Evolutionary conservation across 176 grass and related monocot genomes (phyloP), one percentile per base, ranked within the genome.

Genomic region (Leersia perrieri): DNA sequence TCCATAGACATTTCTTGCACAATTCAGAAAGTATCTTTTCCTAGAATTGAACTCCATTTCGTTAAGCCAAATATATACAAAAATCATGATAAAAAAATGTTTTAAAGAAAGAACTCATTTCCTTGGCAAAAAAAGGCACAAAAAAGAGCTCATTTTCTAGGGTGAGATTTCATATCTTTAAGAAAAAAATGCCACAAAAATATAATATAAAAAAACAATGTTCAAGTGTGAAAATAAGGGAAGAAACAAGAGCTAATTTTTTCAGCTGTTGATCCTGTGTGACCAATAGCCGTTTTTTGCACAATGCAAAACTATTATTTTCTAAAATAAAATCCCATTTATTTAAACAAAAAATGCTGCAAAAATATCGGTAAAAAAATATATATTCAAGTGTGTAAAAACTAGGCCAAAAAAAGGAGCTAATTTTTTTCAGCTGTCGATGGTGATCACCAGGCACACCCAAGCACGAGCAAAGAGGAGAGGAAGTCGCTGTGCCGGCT

Each of bases 401-500:
- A 9, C 4, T 41, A 42, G 23, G 39, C 25, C n/a, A n/a, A 41
- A 7, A 68, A 41, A 18, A 40, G 9, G 6, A 12, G 33, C 13
- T 7, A 1, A 39, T 30, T 60, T 41, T 30, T 4, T 23, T 60
- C n/a, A 15, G 1, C 14, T 39, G 11, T 4, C 42, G 7, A 0
- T n/a, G 78, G 32, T 66, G 78, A 27, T 66, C 3, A 14, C 1
- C 90, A 99, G 96, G 93, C 89, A 9, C 96, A 99, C 26, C 88
- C 92, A 1, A 88, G 66, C 68, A 88, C 90, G 8, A 63, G 63
- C 40, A 99, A 99, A 7, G 80, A 99, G 74, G 96, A 95, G 67
- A 77, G 83, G 6, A 95, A 91, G 75, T 70, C 75, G 42, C 76
- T 95, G 30, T 91, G 87, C 87, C 79, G 87, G 29, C 88, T 99